Evolutionary conservation across 345 rosid species (phyloP).

Genomic region (Euphorbia pulcherrima): DNA sequence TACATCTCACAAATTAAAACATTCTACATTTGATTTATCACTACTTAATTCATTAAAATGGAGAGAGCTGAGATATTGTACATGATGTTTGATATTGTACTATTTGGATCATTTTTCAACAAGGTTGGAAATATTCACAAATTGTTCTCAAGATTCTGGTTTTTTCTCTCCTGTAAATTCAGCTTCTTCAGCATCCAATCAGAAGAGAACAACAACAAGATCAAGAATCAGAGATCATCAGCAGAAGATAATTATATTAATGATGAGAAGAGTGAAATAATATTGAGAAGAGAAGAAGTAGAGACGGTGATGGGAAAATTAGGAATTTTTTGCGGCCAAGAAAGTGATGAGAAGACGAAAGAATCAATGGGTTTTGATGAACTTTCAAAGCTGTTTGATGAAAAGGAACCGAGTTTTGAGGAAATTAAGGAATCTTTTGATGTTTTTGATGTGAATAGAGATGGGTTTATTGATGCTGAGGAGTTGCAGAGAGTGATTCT

Average conservation of each 20-base stretch:
- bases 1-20: no score
- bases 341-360: conserved; percentile 34
- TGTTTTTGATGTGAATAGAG: conserved; percentile 73
- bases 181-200: conserved; percentile 3
- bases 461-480: conserved; percentile 64
- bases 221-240: conserved; percentile 17
- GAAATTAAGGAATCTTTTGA: conserved; percentile 73
- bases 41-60: conserved; percentile 18
- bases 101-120: conserved; percentile 21
- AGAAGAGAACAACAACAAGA: conserved; percentile 14
- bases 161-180: conserved; percentile 26
- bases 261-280: conserved; percentile 21
- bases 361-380: conserved; percentile 34
- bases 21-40: neutral
- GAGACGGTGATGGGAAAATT: conserved; percentile 60
- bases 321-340: conserved; percentile 43
- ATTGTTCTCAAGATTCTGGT: conserved; percentile 39
- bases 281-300: conserved; percentile 47
- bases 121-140: conserved; percentile 22
- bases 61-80: conserved; percentile 28
- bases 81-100: conserved; percentile 25
- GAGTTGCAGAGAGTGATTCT: conserved; percentile 68
- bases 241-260: conserved; percentile 16
- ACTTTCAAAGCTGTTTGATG: conserved; percentile 56
- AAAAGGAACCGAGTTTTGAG: conserved; percentile 70